phyloP scores from a whole-genome alignment of 225 moss, liverwort and hornwort species.

The Lunularia cruciata region DNA sequence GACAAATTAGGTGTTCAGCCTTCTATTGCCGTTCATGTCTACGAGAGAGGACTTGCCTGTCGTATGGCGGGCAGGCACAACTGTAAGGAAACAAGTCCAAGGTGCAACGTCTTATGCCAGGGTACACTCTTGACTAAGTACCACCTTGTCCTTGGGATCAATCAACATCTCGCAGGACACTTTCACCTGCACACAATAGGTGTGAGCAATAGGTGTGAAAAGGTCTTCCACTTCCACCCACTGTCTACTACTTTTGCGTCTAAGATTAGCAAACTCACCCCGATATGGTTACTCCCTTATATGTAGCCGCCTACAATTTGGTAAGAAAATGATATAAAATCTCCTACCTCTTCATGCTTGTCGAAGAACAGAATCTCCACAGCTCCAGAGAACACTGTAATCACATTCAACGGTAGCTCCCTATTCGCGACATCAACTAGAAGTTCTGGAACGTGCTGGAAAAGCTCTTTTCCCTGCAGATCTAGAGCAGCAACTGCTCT shows the following conservation, averaged over 20 bases:
- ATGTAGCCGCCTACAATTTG: too few relatives aligned
- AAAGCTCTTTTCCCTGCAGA: conserved; percentile 57
- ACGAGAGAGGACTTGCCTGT: not conserved
- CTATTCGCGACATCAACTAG: conserved; percentile 51
- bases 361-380: conserved; percentile 47
- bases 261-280: too few relatives aligned
- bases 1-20: too few relatives aligned
- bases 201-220: too few relatives aligned
- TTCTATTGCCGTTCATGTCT: too few relatives aligned
- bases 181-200: conserved; percentile 44
- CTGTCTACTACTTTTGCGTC: too few relatives aligned
- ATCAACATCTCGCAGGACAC: conserved; percentile 59
- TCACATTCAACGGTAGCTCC: conserved; percentile 58
- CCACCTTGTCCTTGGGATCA: conserved; percentile 56
- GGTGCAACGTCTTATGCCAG: conserved; percentile 29
- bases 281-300: too few relatives aligned
- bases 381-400: conserved; percentile 49
- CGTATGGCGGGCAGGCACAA: not conserved
- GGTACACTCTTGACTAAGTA: conserved; percentile 51
- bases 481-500: conserved; percentile 55
- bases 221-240: too few relatives aligned
- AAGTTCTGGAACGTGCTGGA: conserved; percentile 57
- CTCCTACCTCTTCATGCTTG: conserved; percentile 54
- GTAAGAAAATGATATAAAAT: not conserved
- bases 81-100: not conserved